phyloP scores from a whole-genome alignment of 371 early-diverging fungal genomes.

The Apophysomyces elegans region DNA sequence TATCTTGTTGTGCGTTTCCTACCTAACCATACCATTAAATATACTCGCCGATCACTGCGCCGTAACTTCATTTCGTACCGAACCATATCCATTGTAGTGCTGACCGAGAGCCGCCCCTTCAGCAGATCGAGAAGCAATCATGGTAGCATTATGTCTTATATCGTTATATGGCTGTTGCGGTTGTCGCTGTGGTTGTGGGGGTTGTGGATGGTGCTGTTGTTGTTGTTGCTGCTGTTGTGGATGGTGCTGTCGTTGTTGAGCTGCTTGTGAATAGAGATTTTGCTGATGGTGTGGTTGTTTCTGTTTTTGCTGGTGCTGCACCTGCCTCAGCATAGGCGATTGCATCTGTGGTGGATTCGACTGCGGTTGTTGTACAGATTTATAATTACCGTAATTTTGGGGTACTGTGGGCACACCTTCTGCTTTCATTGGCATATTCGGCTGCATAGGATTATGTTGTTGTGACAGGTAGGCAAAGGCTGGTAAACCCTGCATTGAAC shows the following conservation, averaged over 20 bases:
- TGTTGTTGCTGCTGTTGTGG: constrained; percentile 8
- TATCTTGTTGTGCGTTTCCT: constrained; percentile 9
- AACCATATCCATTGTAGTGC: constrained; percentile 11
- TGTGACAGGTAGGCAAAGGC: constrained; percentile 10
- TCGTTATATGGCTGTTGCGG: constrained; percentile 22
- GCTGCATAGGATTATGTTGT: constrained; percentile 6
- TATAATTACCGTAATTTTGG: constrained; percentile 7
- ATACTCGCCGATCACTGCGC: constrained; percentile 12
- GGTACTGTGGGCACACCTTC: constrained; percentile 3
- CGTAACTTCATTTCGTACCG: constrained; percentile 8
- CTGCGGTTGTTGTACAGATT: constrained; percentile 4
- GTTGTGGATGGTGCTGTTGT: constrained; percentile 18
- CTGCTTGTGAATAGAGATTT: background rate
- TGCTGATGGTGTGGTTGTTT: constrained; percentile 1
- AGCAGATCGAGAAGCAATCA: constrained; percentile 3
- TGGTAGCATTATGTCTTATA: constrained; percentile 15
- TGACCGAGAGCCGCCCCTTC: constrained; percentile 4
- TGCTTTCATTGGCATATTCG: constrained; percentile 5
- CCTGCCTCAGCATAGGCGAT: constrained; percentile 1
- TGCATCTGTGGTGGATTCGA: constrained; percentile 1
- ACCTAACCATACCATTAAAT: constrained; percentile 8
- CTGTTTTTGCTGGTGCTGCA: constrained; percentile 1
- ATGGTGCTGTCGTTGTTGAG: constrained; percentile 5
- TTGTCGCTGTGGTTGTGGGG: background rate
- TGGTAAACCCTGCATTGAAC: constrained; percentile 2